phyloP scores from a whole-genome alignment of 345 rosid genomes.

The Populus alba region DNA sequence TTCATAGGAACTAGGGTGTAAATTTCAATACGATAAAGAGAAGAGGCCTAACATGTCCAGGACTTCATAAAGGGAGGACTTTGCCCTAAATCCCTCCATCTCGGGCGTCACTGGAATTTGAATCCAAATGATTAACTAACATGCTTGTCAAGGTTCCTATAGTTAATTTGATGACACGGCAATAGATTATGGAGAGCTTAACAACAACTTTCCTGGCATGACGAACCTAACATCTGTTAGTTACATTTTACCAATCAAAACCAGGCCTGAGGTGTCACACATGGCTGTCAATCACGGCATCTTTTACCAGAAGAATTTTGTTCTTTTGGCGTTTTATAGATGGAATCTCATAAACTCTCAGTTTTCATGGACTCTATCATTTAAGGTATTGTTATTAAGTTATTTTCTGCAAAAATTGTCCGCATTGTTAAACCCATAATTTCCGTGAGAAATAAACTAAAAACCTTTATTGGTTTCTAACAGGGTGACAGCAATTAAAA shows the following conservation, averaged over 20 bases:
- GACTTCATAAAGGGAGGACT: not conserved
- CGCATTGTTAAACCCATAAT: not conserved
- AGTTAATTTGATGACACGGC: not conserved
- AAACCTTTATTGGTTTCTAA: not conserved
- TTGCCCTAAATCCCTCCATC: not conserved
- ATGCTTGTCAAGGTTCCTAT: not conserved
- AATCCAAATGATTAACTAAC: not conserved
- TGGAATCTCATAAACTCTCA: not conserved
- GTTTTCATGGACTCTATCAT: not conserved
- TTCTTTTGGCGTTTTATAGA: not conserved
- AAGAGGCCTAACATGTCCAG: not conserved
- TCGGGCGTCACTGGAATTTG: not conserved
- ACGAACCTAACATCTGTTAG: not conserved
- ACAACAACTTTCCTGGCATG: not conserved
- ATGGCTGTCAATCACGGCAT: not conserved
- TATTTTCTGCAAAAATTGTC: not conserved
- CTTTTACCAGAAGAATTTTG: not conserved
- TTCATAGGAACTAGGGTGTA: not conserved
- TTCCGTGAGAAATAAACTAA: not conserved
- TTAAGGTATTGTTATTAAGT: not conserved
- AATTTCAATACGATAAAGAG: not conserved
- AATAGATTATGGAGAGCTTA: not conserved
- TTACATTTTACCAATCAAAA: not conserved
- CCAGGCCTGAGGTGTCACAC: not conserved
- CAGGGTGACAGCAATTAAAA: not conserved